These are phyloP conservation scores for Phytophthora pluvialis DNA, from an alignment of 352 stramenopile genomes.

Conservation along the genomic window DNA sequence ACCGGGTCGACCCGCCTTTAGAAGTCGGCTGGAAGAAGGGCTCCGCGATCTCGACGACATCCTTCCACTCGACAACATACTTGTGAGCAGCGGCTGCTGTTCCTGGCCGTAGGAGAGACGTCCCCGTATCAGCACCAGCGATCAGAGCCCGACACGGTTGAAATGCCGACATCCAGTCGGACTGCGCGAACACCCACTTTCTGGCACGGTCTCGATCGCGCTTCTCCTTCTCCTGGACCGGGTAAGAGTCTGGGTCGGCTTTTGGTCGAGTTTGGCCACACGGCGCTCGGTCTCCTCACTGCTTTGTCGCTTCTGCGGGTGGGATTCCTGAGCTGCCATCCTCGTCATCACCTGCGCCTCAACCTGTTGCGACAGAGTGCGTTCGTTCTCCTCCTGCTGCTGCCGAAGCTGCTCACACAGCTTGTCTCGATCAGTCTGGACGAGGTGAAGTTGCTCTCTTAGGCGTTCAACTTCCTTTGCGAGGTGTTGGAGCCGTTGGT, in stretches of 20 bases:
- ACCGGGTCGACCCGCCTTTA: slow-evolving; percentile 7
- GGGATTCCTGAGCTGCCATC: slow-evolving; percentile 5
- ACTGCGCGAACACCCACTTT: slow-evolving; percentile 31
- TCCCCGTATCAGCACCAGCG: slow-evolving; percentile 12
- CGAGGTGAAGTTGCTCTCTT: slow-evolving; percentile 15
- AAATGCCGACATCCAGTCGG: slow-evolving; percentile 37
- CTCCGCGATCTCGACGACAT: slow-evolving; percentile 33
- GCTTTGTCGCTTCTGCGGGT: slow-evolving; percentile 4
- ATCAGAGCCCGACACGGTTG: slow-evolving; percentile 21
- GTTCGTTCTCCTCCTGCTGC: slow-evolving; percentile 32
- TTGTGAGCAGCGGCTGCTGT: slow-evolving; percentile 5
- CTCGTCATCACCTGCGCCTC: slow-evolving; percentile 15
- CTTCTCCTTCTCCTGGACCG: slow-evolving; percentile 13
- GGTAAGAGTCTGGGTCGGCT: slow-evolving; percentile 5
- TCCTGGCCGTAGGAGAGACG: slow-evolving; percentile 27
- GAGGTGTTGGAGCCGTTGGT: slow-evolving; percentile 21
- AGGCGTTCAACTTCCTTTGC: slow-evolving; percentile 21
- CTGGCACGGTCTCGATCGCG: slow-evolving; percentile 23
- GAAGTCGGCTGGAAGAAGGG: slow-evolving; percentile 26
- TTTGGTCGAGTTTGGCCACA: slow-evolving; percentile 19
- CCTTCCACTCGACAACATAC: slow-evolving; percentile 34
- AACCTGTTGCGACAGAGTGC: slow-evolving; percentile 14
- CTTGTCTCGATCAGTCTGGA: slow-evolving; percentile 25
- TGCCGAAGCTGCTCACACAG: slow-evolving; percentile 32
- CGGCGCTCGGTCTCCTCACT: slow-evolving; percentile 17